A percentile compares a stretch with the other conserved stretches of the same genome.
phyloP scores from a whole-genome alignment of 2,329 filamentous ascomycete genomes.

The Cladosporium sp. region DNA sequence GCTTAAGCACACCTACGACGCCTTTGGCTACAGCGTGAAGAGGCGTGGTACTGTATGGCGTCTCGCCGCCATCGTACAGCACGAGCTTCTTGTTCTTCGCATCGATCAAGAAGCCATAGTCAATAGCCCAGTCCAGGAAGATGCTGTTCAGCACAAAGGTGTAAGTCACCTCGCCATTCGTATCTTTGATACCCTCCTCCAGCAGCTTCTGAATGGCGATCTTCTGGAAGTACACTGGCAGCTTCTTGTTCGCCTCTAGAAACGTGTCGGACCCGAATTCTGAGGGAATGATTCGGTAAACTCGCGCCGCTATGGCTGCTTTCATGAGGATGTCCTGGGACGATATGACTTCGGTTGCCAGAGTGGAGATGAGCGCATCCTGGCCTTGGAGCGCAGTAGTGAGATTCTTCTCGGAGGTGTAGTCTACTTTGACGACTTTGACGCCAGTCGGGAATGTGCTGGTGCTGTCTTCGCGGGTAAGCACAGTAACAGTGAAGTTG shows the following conservation, averaged over 20 bases:
- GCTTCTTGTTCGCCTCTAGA: conserved; percentile 25
- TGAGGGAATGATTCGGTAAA: conserved; percentile 43
- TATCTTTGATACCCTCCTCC: conserved; percentile 37
- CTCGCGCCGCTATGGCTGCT: conserved; percentile 41
- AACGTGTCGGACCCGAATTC: conserved; percentile 45
- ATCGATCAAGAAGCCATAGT: conserved; percentile 35
- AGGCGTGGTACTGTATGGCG: conserved; percentile 34
- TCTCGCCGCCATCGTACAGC: conserved; percentile 40
- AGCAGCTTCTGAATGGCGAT: conserved; percentile 26
- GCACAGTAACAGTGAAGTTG: conserved; percentile 38
- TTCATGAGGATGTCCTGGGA: conserved; percentile 39
- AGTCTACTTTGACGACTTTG: conserved; percentile 34
- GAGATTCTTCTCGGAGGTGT: conserved; percentile 34
- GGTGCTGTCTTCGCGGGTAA: conserved; percentile 33
- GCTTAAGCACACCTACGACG: conserved; percentile 35
- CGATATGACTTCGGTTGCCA: conserved; percentile 32
- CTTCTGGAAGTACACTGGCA: conserved; percentile 43
- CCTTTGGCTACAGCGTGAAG: conserved; percentile 37
- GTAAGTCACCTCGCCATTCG: conserved; percentile 34
- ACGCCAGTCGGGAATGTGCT: conserved; percentile 32
- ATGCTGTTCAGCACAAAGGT: conserved; percentile 38
- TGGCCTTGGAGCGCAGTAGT: conserved; percentile 37
- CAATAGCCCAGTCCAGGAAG: conserved; percentile 42
- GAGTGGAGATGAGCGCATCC: conserved; percentile 41
- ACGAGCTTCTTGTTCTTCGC: conserved; percentile 31